Evolutionary conservation across 1,284 basidiomycete genomes (phyloP).

Genomic region (Vanrija sp.): DNA sequence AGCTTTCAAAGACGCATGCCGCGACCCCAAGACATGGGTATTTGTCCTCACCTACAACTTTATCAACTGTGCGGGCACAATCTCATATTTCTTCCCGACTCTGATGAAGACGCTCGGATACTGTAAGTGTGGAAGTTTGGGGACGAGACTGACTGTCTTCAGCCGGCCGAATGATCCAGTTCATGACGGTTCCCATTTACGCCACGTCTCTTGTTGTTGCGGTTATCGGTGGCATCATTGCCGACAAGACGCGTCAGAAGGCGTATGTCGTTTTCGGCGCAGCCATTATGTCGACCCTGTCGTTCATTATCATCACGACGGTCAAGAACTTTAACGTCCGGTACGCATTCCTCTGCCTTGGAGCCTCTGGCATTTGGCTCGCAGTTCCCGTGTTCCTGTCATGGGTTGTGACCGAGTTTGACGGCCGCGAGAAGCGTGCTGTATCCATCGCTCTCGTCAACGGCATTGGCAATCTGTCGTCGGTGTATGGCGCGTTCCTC

Average conservation of each 20-base stretch:
- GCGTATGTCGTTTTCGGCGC: constrained; percentile 13
- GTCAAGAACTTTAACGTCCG: constrained; percentile 7
- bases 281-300: constrained; percentile 4
- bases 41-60: constrained; percentile 7
- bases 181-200: constrained; percentile 26
- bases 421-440: constrained; percentile 12
- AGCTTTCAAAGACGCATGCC: constrained; percentile 35
- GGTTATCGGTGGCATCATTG: constrained; percentile 13
- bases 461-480: not conserved
- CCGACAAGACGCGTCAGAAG: constrained; percentile 15
- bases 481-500: constrained; percentile 20
- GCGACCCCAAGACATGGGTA: constrained; percentile 42
- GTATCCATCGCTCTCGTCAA: constrained; percentile 19
- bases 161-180: constrained; percentile 23
- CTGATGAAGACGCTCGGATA: constrained; percentile 26
- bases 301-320: not conserved
- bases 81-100: constrained; percentile 33
- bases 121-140: constrained; percentile 22
- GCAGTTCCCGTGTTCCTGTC: constrained; percentile 13
- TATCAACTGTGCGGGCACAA: constrained; percentile 21
- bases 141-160: constrained; percentile 1
- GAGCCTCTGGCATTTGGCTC: constrained; percentile 15
- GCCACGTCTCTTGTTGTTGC: constrained; percentile 14
- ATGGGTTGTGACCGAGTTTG: constrained; percentile 13
- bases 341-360: constrained; percentile 21